A percentile compares a stretch with the other conserved stretches of the same genome.
phyloP scores from a whole-genome alignment of 805 yeast species.

The Lipomyces kockii region DNA sequence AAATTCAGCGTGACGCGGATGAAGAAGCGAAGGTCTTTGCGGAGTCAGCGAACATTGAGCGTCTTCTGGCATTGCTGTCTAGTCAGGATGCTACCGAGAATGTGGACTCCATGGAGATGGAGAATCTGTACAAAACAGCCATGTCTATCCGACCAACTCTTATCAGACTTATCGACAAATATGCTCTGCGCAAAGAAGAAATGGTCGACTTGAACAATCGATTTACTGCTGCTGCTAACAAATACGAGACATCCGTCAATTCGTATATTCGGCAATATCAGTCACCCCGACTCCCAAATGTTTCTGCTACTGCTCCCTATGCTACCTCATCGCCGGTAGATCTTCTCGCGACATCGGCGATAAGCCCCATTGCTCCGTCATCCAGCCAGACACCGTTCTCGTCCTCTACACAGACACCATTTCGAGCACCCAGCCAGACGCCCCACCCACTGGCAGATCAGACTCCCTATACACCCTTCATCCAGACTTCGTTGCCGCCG shows the following conservation, averaged over 20 bases:
- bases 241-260: slow-evolving; percentile 73
- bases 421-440: neutral
- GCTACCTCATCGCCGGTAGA: neutral
- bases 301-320: neutral
- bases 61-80: slow-evolving; percentile 61
- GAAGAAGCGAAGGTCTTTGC: slow-evolving; percentile 60
- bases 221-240: slow-evolving; percentile 66
- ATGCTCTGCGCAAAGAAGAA: slow-evolving; percentile 77
- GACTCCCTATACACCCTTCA: neutral
- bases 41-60: slow-evolving; percentile 67
- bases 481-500: neutral
- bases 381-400: neutral
- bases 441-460: neutral
- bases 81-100: slow-evolving; percentile 48
- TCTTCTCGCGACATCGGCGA: neutral
- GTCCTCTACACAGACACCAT: neutral
- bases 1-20: slow-evolving; percentile 55
- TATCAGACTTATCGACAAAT: slow-evolving; percentile 75
- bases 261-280: slow-evolving; percentile 44
- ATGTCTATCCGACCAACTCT: slow-evolving; percentile 75
- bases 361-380: neutral
- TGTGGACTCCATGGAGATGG: slow-evolving; percentile 67
- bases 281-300: neutral
- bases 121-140: slow-evolving; percentile 70
- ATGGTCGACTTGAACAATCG: slow-evolving; percentile 71